These are phyloP conservation scores for Cryptosporidium muris DNA, from an alignment of 169 alveolate genomes.

Conservation along the genomic window DNA sequence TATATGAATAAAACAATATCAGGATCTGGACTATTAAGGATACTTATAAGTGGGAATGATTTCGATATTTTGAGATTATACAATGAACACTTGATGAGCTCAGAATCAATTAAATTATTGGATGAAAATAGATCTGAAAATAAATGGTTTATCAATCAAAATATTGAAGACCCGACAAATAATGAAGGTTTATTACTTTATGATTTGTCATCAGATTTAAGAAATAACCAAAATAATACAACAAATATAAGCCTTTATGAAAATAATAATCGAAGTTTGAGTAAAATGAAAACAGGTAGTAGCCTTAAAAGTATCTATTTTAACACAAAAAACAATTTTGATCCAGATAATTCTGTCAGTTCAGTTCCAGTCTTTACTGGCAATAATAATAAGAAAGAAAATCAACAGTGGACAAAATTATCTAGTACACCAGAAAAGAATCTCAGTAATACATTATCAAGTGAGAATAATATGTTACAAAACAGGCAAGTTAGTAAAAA, in stretches of 20 bases:
- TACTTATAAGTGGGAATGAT: slow-evolving; percentile 60
- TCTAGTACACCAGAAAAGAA: too few species aligned
- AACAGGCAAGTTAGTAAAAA: slow-evolving; percentile 19
- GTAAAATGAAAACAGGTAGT: too few species aligned
- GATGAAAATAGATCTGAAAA: not conserved
- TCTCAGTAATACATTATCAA: too few species aligned
- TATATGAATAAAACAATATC: slow-evolving; percentile 42
- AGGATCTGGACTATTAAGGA: slow-evolving; percentile 60
- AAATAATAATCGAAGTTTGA: not conserved
- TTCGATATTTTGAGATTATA: slow-evolving; percentile 46
- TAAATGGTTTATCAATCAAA: slow-evolving; percentile 45
- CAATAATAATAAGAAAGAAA: too few species aligned
- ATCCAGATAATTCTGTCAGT: too few species aligned
- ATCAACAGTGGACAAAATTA: too few species aligned
- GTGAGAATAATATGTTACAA: too few species aligned
- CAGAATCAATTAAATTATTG: slow-evolving; percentile 18
- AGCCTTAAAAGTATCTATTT: too few species aligned
- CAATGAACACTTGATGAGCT: slow-evolving; percentile 35
- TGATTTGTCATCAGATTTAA: too few species aligned
- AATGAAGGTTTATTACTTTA: too few species aligned
- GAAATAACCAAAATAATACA: not conserved
- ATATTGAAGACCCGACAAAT: not conserved
- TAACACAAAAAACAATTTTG: too few species aligned
- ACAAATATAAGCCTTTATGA: slow-evolving; percentile 1
- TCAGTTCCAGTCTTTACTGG: too few species aligned